These are phyloP conservation scores for Perkinsus chesapeaki DNA, from an alignment of 169 alveolate species.

Conservation along the genomic window DNA sequence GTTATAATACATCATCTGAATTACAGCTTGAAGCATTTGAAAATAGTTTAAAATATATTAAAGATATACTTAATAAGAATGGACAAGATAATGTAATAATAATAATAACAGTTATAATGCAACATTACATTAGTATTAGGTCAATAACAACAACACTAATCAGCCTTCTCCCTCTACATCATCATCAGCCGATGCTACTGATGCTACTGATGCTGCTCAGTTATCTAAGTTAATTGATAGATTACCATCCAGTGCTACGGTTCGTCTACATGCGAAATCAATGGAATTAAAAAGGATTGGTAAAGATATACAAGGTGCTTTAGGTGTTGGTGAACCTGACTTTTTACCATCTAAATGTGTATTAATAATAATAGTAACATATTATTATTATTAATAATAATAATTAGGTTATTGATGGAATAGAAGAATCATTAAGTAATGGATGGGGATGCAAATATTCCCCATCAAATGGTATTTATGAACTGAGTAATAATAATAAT, in stretches of 20 bases:
- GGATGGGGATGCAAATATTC: neutral
- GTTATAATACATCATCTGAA: neutral
- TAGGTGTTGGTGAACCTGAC: constrained; percentile 13
- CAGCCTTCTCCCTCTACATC: too few species aligned
- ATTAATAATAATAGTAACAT: neutral
- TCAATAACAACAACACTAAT: too few species aligned
- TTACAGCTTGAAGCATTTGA: neutral
- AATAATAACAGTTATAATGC: neutral
- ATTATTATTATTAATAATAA: neutral
- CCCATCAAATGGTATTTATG: neutral
- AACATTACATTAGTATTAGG: neutral
- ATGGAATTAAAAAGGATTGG: neutral
- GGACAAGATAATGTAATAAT: neutral
- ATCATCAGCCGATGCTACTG: neutral
- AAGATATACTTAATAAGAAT: neutral
- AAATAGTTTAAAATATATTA: neutral
- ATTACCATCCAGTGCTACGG: neutral
- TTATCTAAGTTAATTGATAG: neutral
- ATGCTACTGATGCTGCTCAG: neutral
- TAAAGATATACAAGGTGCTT: neutral
- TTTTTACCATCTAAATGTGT: neutral
- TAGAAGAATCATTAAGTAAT: neutral
- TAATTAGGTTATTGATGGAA: neutral
- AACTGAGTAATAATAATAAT: neutral
- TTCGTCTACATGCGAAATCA: neutral